Evolutionary conservation across 1,139 yeast genomes (phyloP), one percentile per base, ranked within the genome.

Genomic region (Yamadazyma taylorii): DNA sequence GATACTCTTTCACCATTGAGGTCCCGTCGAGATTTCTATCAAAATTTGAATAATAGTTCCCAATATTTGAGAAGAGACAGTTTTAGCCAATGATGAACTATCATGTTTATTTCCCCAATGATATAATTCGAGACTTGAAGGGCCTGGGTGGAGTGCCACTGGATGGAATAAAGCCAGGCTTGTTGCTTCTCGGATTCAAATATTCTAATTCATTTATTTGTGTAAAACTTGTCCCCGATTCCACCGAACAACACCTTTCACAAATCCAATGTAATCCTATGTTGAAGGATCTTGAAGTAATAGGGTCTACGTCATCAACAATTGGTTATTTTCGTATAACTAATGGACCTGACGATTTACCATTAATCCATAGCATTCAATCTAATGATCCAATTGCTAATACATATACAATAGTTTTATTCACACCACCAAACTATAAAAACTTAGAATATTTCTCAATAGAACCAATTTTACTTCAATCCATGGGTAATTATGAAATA

Each of bases 381-480:
- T 13, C 31, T 6, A 30, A 24, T 7, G 27, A 26, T 27, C 3
- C 13, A 1, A 21, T 32, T 19, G n/a, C n/a, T n/a, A n/a, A 14
- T 8, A 13, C 26, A 15, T 53, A 61, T 32, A 69, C 69, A 21
- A 53, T 87, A 1, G 66, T 90, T 2, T 50, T 75, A 13, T 90
- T 81, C 56, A 77, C 78, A 24, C 86, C 95, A 1, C 97, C 97
- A 0, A 75, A 78, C 35, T 79, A 85, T 17, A 69, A 70, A 30
- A 75, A 78, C 43, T 74, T 92, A 71, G 96, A 90, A 51, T 88
- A 85, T 56, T 85, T 81, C 48, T 82, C 97, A 0, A 61, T 85
- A 4, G 66, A 73, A 17, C 96, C 97, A 0, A 85, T 84, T 28
- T 69, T 78, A 24, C 71, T 84, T 35, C 89, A 84, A 45, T 72